Percentiles rank a stretch among this genome's conserved stretches.
Evolutionary conservation across 805 yeast species (phyloP).

Genomic region (Metschnikowia orientalis): DNA sequence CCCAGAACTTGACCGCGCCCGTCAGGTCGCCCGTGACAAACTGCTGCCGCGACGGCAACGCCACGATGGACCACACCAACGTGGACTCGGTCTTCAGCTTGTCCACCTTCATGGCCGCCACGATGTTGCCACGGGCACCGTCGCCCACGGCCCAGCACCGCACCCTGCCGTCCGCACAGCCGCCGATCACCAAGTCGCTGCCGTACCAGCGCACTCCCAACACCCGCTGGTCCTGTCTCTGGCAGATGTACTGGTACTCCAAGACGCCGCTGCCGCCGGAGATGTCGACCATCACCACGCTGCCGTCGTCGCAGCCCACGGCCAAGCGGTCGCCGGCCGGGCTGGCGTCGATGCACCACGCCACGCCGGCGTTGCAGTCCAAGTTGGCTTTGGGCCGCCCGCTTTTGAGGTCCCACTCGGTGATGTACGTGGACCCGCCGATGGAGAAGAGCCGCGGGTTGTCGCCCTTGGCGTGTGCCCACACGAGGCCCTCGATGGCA

Average conservation of each 20-base stretch:
- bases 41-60: conserved; percentile 60
- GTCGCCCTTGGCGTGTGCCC: conserved; percentile 53
- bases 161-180: conserved; percentile 92
- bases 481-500: conserved; percentile 83
- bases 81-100: conserved; percentile 82
- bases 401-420: conserved; percentile 85
- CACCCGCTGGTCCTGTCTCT: conserved; percentile 79
- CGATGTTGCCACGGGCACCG: conserved; percentile 58
- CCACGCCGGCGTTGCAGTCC: conserved; percentile 89
- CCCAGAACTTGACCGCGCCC: conserved; percentile 93
- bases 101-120: conserved; percentile 88
- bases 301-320: conserved; percentile 94
- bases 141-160: conserved; percentile 64
- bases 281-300: conserved; percentile 78
- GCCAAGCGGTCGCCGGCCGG: conserved; percentile 61
- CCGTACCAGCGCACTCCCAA: conserved; percentile 74
- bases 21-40: conserved; percentile 96
- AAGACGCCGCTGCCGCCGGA: conserved; percentile 80
- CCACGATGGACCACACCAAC: conserved; percentile 80
- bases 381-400: conserved; percentile 70
- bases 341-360: conserved; percentile 81
- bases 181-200: conserved; percentile 70
- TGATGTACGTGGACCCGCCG: conserved; percentile 86
- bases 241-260: conserved; percentile 71
- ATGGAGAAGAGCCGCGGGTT: conserved; percentile 77